These are phyloP conservation scores for Pythium aristosporum DNA, from an alignment of 352 stramenopile genomes.

Conservation along the genomic window DNA sequence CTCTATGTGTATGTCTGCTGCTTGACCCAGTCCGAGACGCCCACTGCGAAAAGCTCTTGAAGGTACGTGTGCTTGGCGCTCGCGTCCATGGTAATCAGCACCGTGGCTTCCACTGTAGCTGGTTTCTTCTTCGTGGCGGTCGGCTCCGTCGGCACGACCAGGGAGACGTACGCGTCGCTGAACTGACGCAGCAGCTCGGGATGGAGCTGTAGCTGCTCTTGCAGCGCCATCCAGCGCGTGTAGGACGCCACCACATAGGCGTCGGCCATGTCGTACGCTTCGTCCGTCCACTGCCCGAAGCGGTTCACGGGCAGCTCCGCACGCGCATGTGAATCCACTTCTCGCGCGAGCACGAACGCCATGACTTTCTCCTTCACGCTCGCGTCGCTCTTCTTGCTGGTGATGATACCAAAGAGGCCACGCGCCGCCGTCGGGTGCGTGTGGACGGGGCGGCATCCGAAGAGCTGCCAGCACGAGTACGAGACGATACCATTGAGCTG, in stretches of 20 bases:
- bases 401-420: slow-evolving; percentile 46
- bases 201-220: slow-evolving; percentile 26
- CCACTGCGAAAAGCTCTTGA: slow-evolving; percentile 37
- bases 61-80: slow-evolving; percentile 37
- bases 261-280: slow-evolving; percentile 74
- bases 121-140: slow-evolving; percentile 15
- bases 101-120: slow-evolving; percentile 35
- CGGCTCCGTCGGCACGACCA: slow-evolving; percentile 20
- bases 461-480: slow-evolving; percentile 71
- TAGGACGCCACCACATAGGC: slow-evolving; percentile 76
- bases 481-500: slow-evolving; percentile 87
- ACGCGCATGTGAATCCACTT: slow-evolving; percentile 30
- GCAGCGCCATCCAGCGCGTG: slow-evolving; percentile 40
- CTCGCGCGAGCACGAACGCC: slow-evolving; percentile 50
- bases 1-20: slow-evolving; percentile 2
- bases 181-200: slow-evolving; percentile 37
- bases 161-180: slow-evolving; percentile 40
- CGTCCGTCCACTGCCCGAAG: slow-evolving; percentile 43
- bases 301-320: slow-evolving; percentile 27
- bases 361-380: slow-evolving; percentile 73
- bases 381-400: slow-evolving; percentile 27
- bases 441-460: slow-evolving; percentile 49
- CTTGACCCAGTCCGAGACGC: slow-evolving; percentile 63
- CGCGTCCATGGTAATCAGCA: slow-evolving; percentile 38
- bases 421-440: slow-evolving; percentile 77